These are phyloP conservation scores for Fraxinus angustifolia DNA, from an alignment of 305 asterid genomes.

Conservation along the genomic window DNA sequence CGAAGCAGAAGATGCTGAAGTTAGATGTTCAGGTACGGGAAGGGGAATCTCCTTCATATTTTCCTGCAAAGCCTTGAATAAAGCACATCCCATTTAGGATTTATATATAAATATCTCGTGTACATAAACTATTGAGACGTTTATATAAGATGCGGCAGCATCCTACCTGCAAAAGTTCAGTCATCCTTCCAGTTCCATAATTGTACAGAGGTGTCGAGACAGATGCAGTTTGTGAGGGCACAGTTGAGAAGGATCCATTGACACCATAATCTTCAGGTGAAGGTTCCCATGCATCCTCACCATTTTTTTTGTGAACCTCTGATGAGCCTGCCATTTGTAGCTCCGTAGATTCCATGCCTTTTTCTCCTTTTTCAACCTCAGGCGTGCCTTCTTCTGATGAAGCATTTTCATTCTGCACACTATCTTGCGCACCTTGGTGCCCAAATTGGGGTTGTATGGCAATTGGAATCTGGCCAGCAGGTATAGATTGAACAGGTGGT, in stretches of 20 bases:
- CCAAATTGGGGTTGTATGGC: constrained; percentile 31
- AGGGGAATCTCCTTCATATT: constrained; percentile 51
- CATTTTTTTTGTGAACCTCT: constrained; percentile 37
- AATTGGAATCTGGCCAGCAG: constrained; percentile 42
- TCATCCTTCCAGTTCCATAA: constrained; percentile 74
- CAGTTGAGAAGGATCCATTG: constrained; percentile 23
- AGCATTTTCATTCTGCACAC: constrained; percentile 32
- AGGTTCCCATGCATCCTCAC: constrained; percentile 29
- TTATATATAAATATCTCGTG: background rate
- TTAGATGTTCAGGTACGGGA: constrained; percentile 34
- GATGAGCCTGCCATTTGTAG: constrained; percentile 38
- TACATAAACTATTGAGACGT: background rate
- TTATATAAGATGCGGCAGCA: background rate
- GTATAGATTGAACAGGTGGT: constrained; percentile 49
- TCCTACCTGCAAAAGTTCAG: constrained; percentile 82
- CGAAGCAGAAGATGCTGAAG: constrained; percentile 7
- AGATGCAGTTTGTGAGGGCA: constrained; percentile 36
- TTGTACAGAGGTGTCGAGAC: constrained; percentile 41
- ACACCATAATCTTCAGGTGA: constrained; percentile 37
- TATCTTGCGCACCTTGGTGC: constrained; percentile 36
- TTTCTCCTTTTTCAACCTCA: constrained; percentile 31
- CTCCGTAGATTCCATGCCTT: constrained; percentile 32
- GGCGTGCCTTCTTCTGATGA: constrained; percentile 23
- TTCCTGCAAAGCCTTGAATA: constrained; percentile 75
- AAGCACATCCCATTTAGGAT: constrained; percentile 19